Evolutionary conservation across 1,284 basidiomycete genomes (phyloP).

Genomic region (Puccinia coronata): DNA sequence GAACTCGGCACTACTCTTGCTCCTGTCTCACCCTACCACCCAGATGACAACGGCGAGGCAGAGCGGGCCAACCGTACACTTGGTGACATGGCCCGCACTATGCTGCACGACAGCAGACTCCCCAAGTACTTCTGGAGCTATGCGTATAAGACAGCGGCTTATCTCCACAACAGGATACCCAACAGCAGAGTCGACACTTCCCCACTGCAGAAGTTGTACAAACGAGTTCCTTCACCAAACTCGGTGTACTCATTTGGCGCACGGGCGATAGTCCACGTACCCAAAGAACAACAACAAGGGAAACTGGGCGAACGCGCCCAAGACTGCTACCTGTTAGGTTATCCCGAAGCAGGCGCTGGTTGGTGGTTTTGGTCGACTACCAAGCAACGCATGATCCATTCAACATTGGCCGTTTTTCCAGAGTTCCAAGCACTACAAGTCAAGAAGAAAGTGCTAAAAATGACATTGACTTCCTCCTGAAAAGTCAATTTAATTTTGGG

Average conservation of each 20-base stretch:
- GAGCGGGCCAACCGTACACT: constrained; percentile 1
- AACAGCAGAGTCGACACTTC: not conserved
- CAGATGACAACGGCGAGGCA: constrained; percentile 8
- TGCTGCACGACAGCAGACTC: not conserved
- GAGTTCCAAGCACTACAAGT: not conserved
- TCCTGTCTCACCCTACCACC: not conserved
- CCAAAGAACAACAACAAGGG: not conserved
- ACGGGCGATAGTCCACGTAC: constrained; percentile 12
- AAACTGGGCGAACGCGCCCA: not conserved
- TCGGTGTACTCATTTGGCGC: not conserved
- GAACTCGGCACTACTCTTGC: not conserved
- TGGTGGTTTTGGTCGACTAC: not conserved
- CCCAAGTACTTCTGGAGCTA: not conserved
- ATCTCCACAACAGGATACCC: constrained; percentile 14
- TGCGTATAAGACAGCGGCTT: not conserved
- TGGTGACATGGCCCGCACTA: constrained; percentile 9
- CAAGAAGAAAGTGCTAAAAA: not conserved
- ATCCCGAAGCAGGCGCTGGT: not conserved
- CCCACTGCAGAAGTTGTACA: not conserved
- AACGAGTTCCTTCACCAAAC: not conserved
- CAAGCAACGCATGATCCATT: not conserved
- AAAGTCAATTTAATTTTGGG: not conserved
- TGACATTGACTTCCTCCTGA: not conserved
- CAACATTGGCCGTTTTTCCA: not conserved
- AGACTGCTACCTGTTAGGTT: not conserved